Evolutionary conservation across 208 protist genomes (phyloP), one percentile per base, ranked within the genome.

Genomic region (Leishmania amazonensis): DNA sequence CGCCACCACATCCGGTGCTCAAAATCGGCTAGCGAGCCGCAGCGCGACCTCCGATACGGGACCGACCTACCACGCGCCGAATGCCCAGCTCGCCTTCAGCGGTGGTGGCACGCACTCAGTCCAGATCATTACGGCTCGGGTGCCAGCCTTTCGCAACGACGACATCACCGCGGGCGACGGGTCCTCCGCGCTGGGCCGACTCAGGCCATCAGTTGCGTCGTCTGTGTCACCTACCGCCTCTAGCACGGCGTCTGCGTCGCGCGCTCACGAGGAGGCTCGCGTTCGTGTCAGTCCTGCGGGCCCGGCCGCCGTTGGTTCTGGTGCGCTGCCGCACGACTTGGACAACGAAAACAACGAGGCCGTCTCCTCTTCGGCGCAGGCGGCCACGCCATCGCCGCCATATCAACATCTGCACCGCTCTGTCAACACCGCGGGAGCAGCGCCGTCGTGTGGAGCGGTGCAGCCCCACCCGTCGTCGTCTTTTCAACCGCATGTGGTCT

Each of bases 101-200:
- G 83, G 78, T 6, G 78, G 78, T 11, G 83, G 78, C 40, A 81
- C 83, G 24, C 78, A 86, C 58, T 45, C 73, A 35, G 83, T 83
- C 42, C 83, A 86, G 53, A 67, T 86, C 58, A 62, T 83, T 67
- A 80, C 71, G 5, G 77, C 80, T 21, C 71, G 79, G 38, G 57
- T 84, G 73, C 75, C 79, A 21, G 62, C 85, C 24, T 79, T 88
- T 78, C 75, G 81, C 75, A 83, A 88, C 85, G 79, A 86, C 40
- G 79, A 88, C 73, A 49, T 79, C 57, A 49, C 35, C 54, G 9
- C 62, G 49, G 78, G 74, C 57, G 68, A 47, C 51, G 53, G 28
- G 73, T 4, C 5, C 35, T 62, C 51, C 6, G 51, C 35, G 15
- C 73, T 3, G 73, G 45, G 45, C 15, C 42, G 54, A 54, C 42